Evolutionary conservation across 2,329 filamentous ascomycete genomes (phyloP).

Genomic region (Aureobasidium pullulans): DNA sequence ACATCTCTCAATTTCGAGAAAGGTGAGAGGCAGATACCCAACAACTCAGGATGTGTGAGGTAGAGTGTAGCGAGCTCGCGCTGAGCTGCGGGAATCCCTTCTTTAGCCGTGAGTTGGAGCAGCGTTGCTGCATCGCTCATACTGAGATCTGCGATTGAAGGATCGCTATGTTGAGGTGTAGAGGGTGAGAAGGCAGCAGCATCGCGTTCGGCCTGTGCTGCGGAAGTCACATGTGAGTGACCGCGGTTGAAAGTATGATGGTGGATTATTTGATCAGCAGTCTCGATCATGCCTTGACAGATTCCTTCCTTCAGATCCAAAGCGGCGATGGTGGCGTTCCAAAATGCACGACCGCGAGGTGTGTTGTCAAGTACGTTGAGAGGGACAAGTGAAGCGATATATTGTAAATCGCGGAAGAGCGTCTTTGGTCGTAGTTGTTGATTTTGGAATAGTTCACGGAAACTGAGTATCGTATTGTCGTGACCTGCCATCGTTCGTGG

Average conservation of each 20-base stretch:
- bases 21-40: constrained; percentile 71
- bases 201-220: constrained; percentile 27
- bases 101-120: constrained; percentile 88
- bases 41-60: constrained; percentile 79
- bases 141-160: constrained; percentile 53
- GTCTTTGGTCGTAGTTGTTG: constrained; percentile 38
- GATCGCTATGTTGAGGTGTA: constrained; percentile 12
- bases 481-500: neutral
- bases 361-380: constrained; percentile 51
- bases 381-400: constrained; percentile 55
- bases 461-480: constrained; percentile 17
- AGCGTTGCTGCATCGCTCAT: constrained; percentile 79
- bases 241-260: constrained; percentile 59
- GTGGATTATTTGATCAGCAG: constrained; percentile 61
- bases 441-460: constrained; percentile 35
- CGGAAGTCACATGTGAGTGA: constrained; percentile 25
- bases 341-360: constrained; percentile 66
- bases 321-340: constrained; percentile 81
- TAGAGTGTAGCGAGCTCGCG: constrained; percentile 91
- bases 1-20: constrained; percentile 79
- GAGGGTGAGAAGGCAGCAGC: constrained; percentile 23
- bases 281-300: constrained; percentile 74
- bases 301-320: constrained; percentile 83
- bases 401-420: constrained; percentile 44
- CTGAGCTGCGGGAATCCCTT: constrained; percentile 81